Evolutionary conservation across 371 early-diverging fungal species (phyloP), one percentile per base, ranked within the genome.

Genomic region (Mucor indicus): DNA sequence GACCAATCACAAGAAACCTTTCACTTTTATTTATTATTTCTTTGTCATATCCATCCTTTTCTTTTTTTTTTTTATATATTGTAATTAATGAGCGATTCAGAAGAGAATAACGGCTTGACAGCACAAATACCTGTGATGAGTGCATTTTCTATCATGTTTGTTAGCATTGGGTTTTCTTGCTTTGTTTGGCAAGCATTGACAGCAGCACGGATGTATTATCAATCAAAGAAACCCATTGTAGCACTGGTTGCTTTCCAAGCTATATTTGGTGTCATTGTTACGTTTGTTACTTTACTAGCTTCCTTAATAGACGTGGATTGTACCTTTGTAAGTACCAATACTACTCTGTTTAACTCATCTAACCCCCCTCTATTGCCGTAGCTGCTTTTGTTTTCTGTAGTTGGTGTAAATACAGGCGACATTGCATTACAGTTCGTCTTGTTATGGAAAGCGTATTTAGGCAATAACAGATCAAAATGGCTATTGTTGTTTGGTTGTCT

Each of bases 401-500:
- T 75, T 6, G 64, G 64, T 10, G 72, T 75, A 17, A 75, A 75
- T 56, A 2, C 62, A 20, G 69, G 54, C 1, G 67, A 75, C 17
- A 64, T 75, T 23, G 31, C 60, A 4, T 40, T 75, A 17, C 72
- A 71, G 38, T 43, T 56, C 12, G 67, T 75, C 0, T 44, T 75
- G 2, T 23, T 75, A 20, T 75, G 75, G 71, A 75, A 71, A 44
- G 75, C 75, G 0, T 75, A 64, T 30, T 44, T 75, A 17, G 71
- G 75, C 1, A 67, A 70, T 27, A 62, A 64, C 39, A 62, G 67
- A 19, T 71, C 71, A 3, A 68, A 60, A 33, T 3, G 61, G 1
- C 53, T 75, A 8, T 38, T 75, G 0, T 1, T 49, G 1, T 12
- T 71, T 6, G 75, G 75, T 0, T 24, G 32, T n/a, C 16, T 68